Evolutionary conservation across 2,329 filamentous ascomycete genomes (phyloP).

Genomic region (Microcyclospora tardicrescens): DNA sequence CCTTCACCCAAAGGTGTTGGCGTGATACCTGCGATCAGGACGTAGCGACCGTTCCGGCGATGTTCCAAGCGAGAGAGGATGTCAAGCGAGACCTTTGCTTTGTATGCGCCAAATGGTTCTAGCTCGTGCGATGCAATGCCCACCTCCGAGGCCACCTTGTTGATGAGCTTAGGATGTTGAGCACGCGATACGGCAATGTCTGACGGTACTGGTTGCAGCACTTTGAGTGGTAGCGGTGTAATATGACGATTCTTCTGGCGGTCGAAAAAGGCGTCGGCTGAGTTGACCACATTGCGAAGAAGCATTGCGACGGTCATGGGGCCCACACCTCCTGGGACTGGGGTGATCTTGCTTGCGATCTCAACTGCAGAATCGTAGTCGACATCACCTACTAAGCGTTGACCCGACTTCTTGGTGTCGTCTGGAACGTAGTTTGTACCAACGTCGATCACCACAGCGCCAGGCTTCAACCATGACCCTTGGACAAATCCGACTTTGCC

Average conservation of each 20-base stretch:
- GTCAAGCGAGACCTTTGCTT: constrained; percentile 83
- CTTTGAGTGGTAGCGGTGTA: constrained; percentile 68
- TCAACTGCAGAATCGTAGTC: constrained; percentile 75
- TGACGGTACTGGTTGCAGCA: constrained; percentile 73
- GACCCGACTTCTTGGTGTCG: constrained; percentile 76
- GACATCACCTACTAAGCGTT: constrained; percentile 87
- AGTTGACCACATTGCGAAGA: constrained; percentile 84
- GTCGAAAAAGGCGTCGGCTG: constrained; percentile 70
- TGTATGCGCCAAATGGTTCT: constrained; percentile 88
- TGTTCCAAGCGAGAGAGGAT: constrained; percentile 75
- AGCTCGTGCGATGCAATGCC: constrained; percentile 81
- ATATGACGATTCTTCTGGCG: constrained; percentile 69
- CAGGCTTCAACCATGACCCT: constrained; percentile 89
- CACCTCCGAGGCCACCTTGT: constrained; percentile 67
- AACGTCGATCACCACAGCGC: constrained; percentile 92
- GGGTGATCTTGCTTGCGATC: constrained; percentile 86
- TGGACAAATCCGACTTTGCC: constrained; percentile 78
- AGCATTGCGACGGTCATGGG: constrained; percentile 99
- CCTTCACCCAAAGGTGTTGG: constrained; percentile 93
- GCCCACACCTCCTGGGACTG: constrained; percentile 89
- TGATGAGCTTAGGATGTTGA: constrained; percentile 87
- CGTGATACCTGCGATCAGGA: constrained; percentile 90
- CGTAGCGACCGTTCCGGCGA: constrained; percentile 76
- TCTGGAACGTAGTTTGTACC: constrained; percentile 94
- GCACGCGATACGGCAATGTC: constrained; percentile 85